phyloP scores from a whole-genome alignment of 2,329 filamentous ascomycete species.

The Sporothrix sp. region DNA sequence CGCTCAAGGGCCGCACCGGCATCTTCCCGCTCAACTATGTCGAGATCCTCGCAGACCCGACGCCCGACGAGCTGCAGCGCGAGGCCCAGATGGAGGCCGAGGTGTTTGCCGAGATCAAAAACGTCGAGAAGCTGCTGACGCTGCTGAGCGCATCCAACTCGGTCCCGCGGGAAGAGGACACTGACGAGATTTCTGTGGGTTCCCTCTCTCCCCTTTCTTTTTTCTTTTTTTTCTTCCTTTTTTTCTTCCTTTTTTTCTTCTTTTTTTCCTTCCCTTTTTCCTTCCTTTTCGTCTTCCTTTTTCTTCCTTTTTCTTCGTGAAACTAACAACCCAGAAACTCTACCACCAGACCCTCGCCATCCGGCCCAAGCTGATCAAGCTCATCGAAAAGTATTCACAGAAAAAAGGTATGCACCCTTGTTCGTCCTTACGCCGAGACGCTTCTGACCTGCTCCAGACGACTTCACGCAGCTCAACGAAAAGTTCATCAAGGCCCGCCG shows the following conservation, averaged over 20 bases:
- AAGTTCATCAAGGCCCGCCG: conserved; percentile 98
- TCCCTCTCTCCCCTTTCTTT: neutral
- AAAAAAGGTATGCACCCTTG: conserved; percentile 65
- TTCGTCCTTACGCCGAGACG: neutral
- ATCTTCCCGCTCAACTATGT: conserved; percentile 99
- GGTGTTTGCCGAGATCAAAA: conserved; percentile 56
- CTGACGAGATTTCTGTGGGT: conserved; percentile 84
- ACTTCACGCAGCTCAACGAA: conserved; percentile 96
- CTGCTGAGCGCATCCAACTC: conserved; percentile 80
- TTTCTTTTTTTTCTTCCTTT: too few relatives aligned
- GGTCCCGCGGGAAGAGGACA: conserved; percentile 75
- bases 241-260: too few relatives aligned
- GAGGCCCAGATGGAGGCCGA: conserved; percentile 90
- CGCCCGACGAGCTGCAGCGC: conserved; percentile 82
- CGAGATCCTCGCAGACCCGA: conserved; percentile 92
- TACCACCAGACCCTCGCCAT: conserved; percentile 95
- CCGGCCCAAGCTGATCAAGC: conserved; percentile 88
- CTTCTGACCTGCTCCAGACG: conserved; percentile 48
- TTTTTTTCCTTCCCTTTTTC: neutral
- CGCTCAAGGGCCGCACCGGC: conserved; percentile 84
- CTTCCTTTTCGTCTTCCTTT: neutral
- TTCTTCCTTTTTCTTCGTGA: too few relatives aligned
- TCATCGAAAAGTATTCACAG: conserved; percentile 98
- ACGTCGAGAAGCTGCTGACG: conserved; percentile 64
- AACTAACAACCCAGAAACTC: conserved; percentile 42